Evolutionary conservation across 1,284 basidiomycete genomes (phyloP), one percentile per base, ranked within the genome.

Genomic region (Puccinia novopanici): DNA sequence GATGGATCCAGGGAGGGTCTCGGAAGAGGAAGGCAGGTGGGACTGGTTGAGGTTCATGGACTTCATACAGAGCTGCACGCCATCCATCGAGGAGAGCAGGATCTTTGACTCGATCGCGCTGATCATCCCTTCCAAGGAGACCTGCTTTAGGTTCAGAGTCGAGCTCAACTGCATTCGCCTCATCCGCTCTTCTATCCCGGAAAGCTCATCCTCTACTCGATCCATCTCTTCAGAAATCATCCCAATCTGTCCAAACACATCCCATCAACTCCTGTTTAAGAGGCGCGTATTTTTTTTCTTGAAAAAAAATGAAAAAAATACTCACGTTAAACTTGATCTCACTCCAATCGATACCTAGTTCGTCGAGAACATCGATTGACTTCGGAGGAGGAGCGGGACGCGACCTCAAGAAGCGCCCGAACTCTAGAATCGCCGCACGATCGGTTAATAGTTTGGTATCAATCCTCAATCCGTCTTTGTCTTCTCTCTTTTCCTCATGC

Each of bases 381-480:
- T 74, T 74, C n/a, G 72, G 72, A 57, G 40, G 54, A 37, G 72
- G 55, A 54, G 12, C 15, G 30, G 68, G 50, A 15, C 30, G 48
- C 34, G 54, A 57, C n/a, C 72, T 57, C 42, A 74, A 24, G 55
- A 74, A 74, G n/a, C 72, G 27, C n/a, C 72, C 72, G n/a, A 74
- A 74, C 55, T 59, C 52, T 10, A 74, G 22, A 24, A 74, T 37
- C 13, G 72, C 30, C 37, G n/a, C 27, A 12, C 6, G 37, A 74
- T 74, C 72, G n/a, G n/a, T 24, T 37, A 74, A 37, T 9, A 5
- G 27, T 59, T 57, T 74, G 3, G 72, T 74, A 48, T 74, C 72
- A 42, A 55, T 74, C n/a, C 5, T 42, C 45, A 22, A n/a, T 3
- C 30, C 37, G 10, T 74, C 54, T 13, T 24, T 24, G 22, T 57